Evolutionary conservation across 2,329 filamentous ascomycete genomes (phyloP).

Genomic region (Thielaviopsis euricoi): DNA sequence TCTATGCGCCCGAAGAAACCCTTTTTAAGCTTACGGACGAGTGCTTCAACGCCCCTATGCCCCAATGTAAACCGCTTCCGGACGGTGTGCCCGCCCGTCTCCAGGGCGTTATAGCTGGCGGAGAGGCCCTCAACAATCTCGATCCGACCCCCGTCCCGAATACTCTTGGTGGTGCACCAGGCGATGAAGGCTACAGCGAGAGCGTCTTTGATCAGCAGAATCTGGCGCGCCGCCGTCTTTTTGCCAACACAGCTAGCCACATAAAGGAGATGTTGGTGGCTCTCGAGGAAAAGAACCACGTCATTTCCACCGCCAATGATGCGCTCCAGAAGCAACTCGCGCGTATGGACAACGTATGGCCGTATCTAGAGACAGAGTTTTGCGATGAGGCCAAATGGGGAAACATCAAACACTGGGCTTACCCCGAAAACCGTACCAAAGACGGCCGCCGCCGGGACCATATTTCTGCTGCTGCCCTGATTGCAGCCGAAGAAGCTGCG

Average conservation of each 20-base stretch:
- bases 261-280: slow-evolving; percentile 77
- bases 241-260: slow-evolving; percentile 59
- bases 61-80: slow-evolving; percentile 3
- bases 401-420: slow-evolving; percentile 87
- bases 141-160: slow-evolving; percentile 23
- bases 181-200: slow-evolving; percentile 15
- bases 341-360: slow-evolving; percentile 75
- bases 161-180: slow-evolving; percentile 21
- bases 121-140: slow-evolving; percentile 6
- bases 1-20: slow-evolving; percentile 72
- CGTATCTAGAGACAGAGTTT: slow-evolving; percentile 74
- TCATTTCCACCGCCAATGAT: slow-evolving; percentile 82
- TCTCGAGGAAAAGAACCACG: slow-evolving; percentile 94
- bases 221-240: slow-evolving; percentile 53
- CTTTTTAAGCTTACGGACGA: slow-evolving; percentile 59
- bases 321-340: slow-evolving; percentile 70
- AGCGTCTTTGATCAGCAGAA: slow-evolving; percentile 2
- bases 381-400: slow-evolving; percentile 90
- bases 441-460: slow-evolving; percentile 65
- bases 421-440: slow-evolving; percentile 65
- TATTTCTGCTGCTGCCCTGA: slow-evolving; percentile 60
- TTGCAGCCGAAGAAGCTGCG: slow-evolving; percentile 68
- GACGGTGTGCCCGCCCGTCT: not conserved
- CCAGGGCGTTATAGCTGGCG: slow-evolving; percentile 2
- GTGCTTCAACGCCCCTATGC: slow-evolving; percentile 31